Conservation (phyloP, 2,329 filamentous ascomycete genomes). For the Amylocarpus encephaloides region DNA sequence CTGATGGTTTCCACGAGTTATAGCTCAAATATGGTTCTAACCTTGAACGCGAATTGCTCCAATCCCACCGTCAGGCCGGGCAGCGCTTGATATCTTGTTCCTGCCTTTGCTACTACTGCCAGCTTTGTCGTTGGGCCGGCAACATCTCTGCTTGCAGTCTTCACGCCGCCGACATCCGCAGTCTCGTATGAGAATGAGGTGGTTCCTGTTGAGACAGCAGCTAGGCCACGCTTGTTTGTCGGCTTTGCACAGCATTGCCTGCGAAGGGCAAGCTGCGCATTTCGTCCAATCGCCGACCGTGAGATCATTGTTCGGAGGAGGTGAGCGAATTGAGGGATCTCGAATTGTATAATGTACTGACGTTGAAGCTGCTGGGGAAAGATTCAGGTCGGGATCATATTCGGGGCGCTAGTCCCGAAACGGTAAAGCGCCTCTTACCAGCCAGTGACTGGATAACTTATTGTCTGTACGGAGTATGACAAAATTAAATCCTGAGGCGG, state of each 20-base stretch:
- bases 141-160: conserved; percentile 86
- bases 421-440: background rate
- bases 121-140: conserved; percentile 85
- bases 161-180: conserved; percentile 79
- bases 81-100: conserved; percentile 83
- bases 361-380: conserved; percentile 6
- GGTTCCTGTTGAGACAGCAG: conserved; percentile 57
- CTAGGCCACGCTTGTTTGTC: conserved; percentile 54
- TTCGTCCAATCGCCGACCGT: conserved; percentile 57
- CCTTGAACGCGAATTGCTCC: conserved; percentile 97
- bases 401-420: background rate
- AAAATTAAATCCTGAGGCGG: background rate
- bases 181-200: conserved; percentile 82
- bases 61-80: conserved; percentile 87
- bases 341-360: conserved; percentile 13
- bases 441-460: too few relatives aligned
- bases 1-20: background rate
- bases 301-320: conserved; percentile 59
- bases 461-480: background rate
- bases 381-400: conserved; percentile 1
- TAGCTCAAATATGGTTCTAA: conserved; percentile 35
- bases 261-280: conserved; percentile 56
- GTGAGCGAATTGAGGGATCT: conserved; percentile 17
- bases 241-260: conserved; percentile 51
- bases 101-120: conserved; percentile 87